Evolutionary conservation across 345 rosid genomes (phyloP), one percentile per base, ranked within the genome.

Genomic region (Pugionium dolabratum): DNA sequence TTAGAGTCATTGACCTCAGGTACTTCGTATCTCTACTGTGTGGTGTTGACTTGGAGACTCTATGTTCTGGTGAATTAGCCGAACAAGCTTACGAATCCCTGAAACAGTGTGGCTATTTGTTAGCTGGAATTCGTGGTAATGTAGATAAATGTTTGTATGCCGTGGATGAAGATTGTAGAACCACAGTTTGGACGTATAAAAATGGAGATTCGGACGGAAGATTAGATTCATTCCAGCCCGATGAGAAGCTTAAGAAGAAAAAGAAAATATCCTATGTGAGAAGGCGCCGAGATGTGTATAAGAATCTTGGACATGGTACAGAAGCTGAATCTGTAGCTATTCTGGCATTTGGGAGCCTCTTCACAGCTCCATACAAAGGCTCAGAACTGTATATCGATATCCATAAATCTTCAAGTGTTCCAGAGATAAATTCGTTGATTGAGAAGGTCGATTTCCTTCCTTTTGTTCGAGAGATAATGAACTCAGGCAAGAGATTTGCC

Each of bases 341-440:
- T 70, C 47, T 91, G 44, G 87, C 95, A 52, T 95, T 95, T 58
- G 99, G 97, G 60, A 87, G 87, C 66, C 91, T 95, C 45, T 95
- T 89, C 71, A 87, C 93, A 3, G 75, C 91, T 66, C 86, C 91
- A 5, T 91, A 91, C 74, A 89, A 77, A 73, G 97, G 91, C 31
- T 86, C 97, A 0, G 81, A 88, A 56, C 79, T 78, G 32, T 74
- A 85, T 76, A 82, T 91, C 9, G 96, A 91, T 75, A 82, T 91
- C 18, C 60, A 55, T 28, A 62, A 64, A 64, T 77, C 80, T 73
- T 70, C 78, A 4, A 56, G 47, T 8, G 86, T 79, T 78, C 73
- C 65, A 9, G 82, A 72, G 72, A 69, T 88, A 6, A 85, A 82
- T 32, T 74, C 86, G 34, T 69, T 94, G 76, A 71, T 88, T 55